Percentiles rank a stretch among this genome's conserved stretches.
Evolutionary conservation across 768 basidiomycete genomes (phyloP).

Genomic region (Lentinula aciculospora): DNA sequence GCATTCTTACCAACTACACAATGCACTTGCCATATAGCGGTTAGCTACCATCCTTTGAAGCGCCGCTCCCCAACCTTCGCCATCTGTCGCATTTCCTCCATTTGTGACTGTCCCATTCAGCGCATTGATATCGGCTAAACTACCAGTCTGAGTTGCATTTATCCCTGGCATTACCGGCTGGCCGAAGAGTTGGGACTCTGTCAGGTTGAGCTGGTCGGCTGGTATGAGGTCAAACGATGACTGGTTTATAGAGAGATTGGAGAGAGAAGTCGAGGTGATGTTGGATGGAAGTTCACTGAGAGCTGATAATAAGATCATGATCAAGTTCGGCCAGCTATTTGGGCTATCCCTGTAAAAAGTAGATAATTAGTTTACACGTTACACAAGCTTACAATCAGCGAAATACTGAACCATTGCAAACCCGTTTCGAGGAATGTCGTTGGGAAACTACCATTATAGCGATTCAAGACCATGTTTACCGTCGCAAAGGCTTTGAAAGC

Average conservation of each 20-base stretch:
- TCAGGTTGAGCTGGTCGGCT: conserved; percentile 71
- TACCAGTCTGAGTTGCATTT: conserved; percentile 48
- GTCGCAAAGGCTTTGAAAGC: conserved; percentile 72
- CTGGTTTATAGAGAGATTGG: conserved; percentile 40
- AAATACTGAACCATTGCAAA: conserved; percentile 63
- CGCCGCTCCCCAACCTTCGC: conserved; percentile 61
- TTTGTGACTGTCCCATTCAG: conserved; percentile 52
- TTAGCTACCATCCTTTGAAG: conserved; percentile 76
- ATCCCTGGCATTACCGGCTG: conserved; percentile 46
- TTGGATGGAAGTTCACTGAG: conserved; percentile 71
- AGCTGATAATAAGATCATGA: conserved; percentile 75
- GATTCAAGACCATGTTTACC: conserved; percentile 72
- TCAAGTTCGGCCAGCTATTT: conserved; percentile 87
- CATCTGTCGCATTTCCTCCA: conserved; percentile 51
- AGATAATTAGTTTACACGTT: neutral
- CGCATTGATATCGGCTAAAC: conserved; percentile 56
- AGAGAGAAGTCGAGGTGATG: conserved; percentile 52
- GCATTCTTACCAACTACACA: conserved; percentile 79
- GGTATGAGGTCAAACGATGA: conserved; percentile 70
- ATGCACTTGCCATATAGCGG: conserved; percentile 73
- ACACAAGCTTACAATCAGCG: neutral
- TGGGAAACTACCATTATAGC: conserved; percentile 86
- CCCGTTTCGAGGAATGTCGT: conserved; percentile 74
- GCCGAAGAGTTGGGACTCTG: conserved; percentile 63
- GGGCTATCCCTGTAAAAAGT: conserved; percentile 60